Evolutionary conservation across 805 yeast species (phyloP).

Genomic region (Metschnikowia gruessii): DNA sequence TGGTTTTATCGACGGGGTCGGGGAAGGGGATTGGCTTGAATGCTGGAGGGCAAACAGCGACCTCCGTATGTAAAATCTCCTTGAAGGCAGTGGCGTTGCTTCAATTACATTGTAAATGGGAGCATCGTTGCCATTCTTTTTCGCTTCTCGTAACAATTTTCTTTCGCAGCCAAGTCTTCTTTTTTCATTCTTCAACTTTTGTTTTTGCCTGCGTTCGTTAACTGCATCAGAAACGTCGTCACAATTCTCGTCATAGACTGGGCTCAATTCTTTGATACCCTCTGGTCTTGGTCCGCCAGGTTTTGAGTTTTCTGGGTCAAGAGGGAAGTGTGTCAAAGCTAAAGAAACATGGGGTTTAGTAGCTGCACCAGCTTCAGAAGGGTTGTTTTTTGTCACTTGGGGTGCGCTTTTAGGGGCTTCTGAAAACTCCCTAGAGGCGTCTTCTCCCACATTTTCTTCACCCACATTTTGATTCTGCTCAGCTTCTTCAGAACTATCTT

Average conservation of each 20-base stretch:
- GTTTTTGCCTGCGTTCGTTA: neutral
- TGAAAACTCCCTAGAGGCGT: neutral
- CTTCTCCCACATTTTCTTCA: no score
- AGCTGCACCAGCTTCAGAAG: no score
- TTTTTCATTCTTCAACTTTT: neutral
- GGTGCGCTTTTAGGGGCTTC: neutral
- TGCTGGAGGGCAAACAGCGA: neutral
- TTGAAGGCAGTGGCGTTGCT: neutral
- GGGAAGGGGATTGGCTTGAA: neutral
- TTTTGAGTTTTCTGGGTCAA: neutral
- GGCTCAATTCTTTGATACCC: neutral
- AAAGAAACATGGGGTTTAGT: no score
- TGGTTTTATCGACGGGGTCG: neutral
- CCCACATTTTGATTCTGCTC: no score
- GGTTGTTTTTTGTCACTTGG: no score
- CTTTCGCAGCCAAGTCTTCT: neutral
- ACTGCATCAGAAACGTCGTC: neutral
- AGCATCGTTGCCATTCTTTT: neutral
- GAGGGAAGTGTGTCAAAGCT: no score
- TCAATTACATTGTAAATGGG: no score
- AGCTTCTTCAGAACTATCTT: no score
- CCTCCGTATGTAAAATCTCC: neutral
- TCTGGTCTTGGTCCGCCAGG: neutral
- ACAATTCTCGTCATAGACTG: neutral
- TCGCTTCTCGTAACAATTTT: neutral